phyloP scores from a whole-genome alignment of 2,329 filamentous ascomycete species.

The Monosporascus sp. region DNA sequence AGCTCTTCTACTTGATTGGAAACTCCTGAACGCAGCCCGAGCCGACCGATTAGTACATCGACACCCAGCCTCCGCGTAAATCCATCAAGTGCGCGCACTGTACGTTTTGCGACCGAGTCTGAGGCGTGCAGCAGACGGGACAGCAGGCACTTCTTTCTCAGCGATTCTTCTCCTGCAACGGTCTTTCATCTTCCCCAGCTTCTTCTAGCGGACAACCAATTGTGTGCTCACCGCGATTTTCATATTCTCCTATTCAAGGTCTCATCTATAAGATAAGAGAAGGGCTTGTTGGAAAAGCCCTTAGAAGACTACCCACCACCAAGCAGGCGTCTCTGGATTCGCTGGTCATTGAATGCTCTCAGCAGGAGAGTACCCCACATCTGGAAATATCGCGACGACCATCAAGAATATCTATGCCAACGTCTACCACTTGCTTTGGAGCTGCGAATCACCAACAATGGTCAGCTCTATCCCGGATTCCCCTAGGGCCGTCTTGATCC shows the following conservation, averaged over 20 bases:
- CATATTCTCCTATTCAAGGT: background rate
- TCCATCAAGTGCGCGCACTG: background rate
- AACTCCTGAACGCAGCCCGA: background rate
- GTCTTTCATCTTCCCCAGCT: background rate
- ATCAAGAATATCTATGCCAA: slow-evolving; percentile 12
- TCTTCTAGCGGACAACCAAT: too few species aligned
- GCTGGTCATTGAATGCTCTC: background rate
- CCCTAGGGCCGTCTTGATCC: slow-evolving; percentile 48
- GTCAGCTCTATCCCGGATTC: slow-evolving; percentile 46
- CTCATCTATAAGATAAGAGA: background rate
- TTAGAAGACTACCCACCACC: background rate
- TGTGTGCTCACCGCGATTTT: background rate
- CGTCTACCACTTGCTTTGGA: slow-evolving; percentile 27
- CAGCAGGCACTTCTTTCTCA: background rate
- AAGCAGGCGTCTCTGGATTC: background rate
- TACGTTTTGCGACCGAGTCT: background rate
- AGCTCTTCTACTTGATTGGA: background rate
- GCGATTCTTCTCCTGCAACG: background rate
- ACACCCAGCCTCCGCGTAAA: background rate
- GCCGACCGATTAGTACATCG: background rate
- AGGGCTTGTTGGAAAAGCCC: background rate
- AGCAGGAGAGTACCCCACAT: slow-evolving; percentile 1
- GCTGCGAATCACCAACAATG: slow-evolving; percentile 45
- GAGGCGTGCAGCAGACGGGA: background rate
- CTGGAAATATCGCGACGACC: background rate